phyloP scores from a whole-genome alignment of 2,329 filamentous ascomycete genomes.

The Xylariaceae sp. region DNA sequence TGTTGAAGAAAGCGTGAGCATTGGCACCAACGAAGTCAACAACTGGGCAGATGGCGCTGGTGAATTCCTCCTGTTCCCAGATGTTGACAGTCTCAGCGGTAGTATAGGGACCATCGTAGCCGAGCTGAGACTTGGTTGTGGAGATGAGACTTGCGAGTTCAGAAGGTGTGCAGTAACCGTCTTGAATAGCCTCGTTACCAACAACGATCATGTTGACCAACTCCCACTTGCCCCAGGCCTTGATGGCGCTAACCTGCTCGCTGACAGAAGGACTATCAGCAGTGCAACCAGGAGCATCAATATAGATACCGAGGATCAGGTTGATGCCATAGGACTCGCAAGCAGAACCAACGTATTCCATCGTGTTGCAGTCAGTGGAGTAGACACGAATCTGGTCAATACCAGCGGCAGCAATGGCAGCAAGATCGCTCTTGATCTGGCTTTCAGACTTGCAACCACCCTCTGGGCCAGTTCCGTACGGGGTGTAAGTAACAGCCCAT shows the following conservation, averaged over 20 bases:
- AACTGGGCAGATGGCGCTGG: conserved; percentile 60
- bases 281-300: conserved; percentile 61
- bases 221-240: conserved; percentile 69
- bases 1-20: conserved; percentile 94
- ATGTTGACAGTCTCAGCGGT: conserved; percentile 82
- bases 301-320: conserved; percentile 85
- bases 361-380: conserved; percentile 84
- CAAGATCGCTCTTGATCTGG: conserved; percentile 59
- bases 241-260: conserved; percentile 70
- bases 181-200: conserved; percentile 87
- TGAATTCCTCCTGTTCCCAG: conserved; percentile 62
- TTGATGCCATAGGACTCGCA: conserved; percentile 64
- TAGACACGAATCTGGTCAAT: conserved; percentile 77
- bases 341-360: conserved; percentile 69
- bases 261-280: conserved; percentile 58
- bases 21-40: conserved; percentile 81
- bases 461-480: conserved; percentile 53
- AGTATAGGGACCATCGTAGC: conserved; percentile 72
- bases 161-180: conserved; percentile 59
- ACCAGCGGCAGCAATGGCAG: conserved; percentile 58
- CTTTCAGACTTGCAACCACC: conserved; percentile 61
- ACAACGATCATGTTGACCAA: conserved; percentile 76
- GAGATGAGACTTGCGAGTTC: conserved; percentile 69
- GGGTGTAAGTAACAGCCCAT: conserved; percentile 78
- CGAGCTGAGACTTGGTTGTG: conserved; percentile 62